Evolutionary conservation across 2,329 filamentous ascomycete species (phyloP).

Genomic region (Magnaporthiopsis rhizophila): DNA sequence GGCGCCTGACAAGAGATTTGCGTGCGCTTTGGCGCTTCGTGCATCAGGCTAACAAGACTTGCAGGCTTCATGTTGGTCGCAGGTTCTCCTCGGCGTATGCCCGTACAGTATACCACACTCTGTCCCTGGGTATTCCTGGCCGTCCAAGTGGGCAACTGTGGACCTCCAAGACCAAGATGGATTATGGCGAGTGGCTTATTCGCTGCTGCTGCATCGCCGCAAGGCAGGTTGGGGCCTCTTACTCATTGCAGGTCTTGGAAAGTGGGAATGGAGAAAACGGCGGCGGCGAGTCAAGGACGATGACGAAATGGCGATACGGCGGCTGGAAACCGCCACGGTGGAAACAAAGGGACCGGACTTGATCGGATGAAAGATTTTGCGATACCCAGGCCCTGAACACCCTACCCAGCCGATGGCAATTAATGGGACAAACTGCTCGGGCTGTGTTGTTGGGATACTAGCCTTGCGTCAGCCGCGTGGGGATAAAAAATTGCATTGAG

Average conservation of each 20-base stretch:
- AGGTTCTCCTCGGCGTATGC: no score
- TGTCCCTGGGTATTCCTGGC: neutral
- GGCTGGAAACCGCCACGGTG: neutral
- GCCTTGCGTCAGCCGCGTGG: neutral
- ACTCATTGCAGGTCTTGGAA: neutral
- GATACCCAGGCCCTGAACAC: no score
- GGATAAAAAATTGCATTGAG: neutral
- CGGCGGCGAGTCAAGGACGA: neutral
- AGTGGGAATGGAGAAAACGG: neutral
- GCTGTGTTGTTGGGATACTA: neutral
- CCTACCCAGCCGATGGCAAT: neutral
- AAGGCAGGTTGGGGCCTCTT: neutral
- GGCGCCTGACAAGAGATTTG: neutral
- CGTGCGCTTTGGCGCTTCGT: neutral
- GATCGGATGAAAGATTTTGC: neutral
- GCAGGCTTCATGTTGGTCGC: neutral
- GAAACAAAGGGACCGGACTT: neutral
- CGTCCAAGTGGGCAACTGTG: neutral
- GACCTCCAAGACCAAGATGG: neutral
- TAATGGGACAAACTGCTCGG: neutral
- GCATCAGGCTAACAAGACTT: neutral
- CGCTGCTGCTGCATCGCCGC: neutral
- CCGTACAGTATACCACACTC: neutral
- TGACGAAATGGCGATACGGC: neutral
- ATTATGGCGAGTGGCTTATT: neutral